Evolutionary conservation across 306 rosid species (phyloP).

Genomic region (Pterocarpus santalinus): DNA sequence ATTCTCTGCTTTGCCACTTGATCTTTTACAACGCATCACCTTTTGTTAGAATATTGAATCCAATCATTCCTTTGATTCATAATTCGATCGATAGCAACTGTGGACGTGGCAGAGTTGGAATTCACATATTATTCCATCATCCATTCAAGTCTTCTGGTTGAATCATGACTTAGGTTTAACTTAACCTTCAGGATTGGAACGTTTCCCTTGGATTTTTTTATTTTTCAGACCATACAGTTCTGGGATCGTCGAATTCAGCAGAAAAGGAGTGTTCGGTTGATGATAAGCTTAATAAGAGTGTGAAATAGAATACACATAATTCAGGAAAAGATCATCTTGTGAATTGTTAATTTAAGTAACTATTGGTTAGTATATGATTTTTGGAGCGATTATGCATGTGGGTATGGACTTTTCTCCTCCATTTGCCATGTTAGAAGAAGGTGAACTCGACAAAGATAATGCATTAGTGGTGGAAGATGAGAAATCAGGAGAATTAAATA

Average conservation of each 20-base stretch:
- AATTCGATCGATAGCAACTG: neutral
- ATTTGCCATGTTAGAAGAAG: conserved; percentile 61
- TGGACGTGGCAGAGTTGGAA: neutral
- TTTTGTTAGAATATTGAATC: conserved; percentile 5
- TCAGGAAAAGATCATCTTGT: neutral
- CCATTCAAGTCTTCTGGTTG: neutral
- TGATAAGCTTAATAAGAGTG: neutral
- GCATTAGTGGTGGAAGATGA: conserved; percentile 59
- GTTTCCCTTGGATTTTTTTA: neutral
- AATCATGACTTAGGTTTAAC: neutral
- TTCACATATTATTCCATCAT: conserved; percentile 10
- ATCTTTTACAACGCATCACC: neutral
- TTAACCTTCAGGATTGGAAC: neutral
- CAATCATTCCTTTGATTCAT: conserved; percentile 13
- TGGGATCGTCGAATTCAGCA: neutral
- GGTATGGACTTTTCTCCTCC: conserved; percentile 69
- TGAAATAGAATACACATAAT: neutral
- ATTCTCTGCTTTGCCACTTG: conserved; percentile 10
- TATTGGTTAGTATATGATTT: conserved; percentile 46
- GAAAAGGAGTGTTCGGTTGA: neutral
- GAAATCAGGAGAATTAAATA: conserved; percentile 45
- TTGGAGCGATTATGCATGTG: conserved; percentile 60
- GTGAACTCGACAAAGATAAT: conserved; percentile 57
- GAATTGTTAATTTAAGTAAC: conserved; percentile 9
- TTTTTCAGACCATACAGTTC: neutral